Percentiles rank a stretch among this genome's conserved stretches.
phyloP scores from a whole-genome alignment of 768 basidiomycete species.

The Collybia sordida region DNA sequence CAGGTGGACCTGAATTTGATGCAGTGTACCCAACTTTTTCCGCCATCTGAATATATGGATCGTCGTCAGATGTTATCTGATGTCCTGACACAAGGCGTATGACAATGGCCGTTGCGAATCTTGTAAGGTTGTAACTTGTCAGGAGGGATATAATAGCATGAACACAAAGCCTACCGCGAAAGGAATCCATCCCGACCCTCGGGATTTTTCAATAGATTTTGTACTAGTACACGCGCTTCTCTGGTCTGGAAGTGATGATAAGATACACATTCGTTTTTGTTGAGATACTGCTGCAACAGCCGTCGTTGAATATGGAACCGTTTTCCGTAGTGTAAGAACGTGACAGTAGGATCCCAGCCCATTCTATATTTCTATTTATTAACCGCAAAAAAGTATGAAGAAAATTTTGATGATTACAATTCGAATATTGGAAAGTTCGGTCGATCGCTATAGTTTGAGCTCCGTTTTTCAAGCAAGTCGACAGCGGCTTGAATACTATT shows the following conservation, averaged over 20 bases:
- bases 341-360: conserved; percentile 4
- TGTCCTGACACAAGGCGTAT: conserved; percentile 29
- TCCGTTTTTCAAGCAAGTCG: conserved; percentile 19
- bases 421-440: neutral
- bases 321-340: conserved; percentile 12
- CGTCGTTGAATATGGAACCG: conserved; percentile 11
- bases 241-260: conserved; percentile 9
- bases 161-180: conserved; percentile 3
- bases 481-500: conserved; percentile 14
- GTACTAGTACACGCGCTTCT: conserved; percentile 16
- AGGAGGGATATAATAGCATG: neutral
- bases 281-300: conserved; percentile 11
- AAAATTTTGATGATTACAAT: neutral
- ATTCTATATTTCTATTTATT: neutral
- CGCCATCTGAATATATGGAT: conserved; percentile 33
- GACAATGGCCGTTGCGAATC: conserved; percentile 12
- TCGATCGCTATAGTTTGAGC: conserved; percentile 10
- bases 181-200: conserved; percentile 15
- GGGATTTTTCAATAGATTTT: conserved; percentile 12
- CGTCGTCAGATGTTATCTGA: conserved; percentile 25
- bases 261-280: conserved; percentile 6
- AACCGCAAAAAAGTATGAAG: neutral
- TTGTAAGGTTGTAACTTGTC: neutral
- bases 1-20: conserved; percentile 19
- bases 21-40: conserved; percentile 25